Conservation (phyloP, 371 early-diverging fungal genomes). For the Haplosporangium sp. region DNA sequence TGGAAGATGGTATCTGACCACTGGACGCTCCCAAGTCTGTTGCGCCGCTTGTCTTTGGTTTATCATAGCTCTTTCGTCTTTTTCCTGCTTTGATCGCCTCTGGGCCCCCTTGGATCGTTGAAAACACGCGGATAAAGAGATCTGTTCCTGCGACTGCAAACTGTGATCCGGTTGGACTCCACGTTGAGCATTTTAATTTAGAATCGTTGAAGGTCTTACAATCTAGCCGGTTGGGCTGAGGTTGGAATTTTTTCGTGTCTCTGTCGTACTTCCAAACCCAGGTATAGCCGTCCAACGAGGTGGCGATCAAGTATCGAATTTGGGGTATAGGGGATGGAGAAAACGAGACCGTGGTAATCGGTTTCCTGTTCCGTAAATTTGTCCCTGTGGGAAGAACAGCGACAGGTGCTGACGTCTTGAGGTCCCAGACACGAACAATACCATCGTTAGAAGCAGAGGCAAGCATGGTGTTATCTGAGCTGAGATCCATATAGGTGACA, state of each 20-base stretch:
- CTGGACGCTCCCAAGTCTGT: background rate
- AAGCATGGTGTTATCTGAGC: slow-evolving; percentile 84
- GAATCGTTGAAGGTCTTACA: slow-evolving; percentile 64
- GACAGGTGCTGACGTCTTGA: slow-evolving; percentile 79
- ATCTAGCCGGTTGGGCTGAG: slow-evolving; percentile 72
- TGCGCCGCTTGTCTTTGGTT: slow-evolving; percentile 43
- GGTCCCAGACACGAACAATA: slow-evolving; percentile 84
- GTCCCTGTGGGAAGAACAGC: slow-evolving; percentile 61
- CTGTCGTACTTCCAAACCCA: slow-evolving; percentile 83
- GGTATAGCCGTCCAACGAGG: slow-evolving; percentile 79
- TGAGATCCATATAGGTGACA: slow-evolving; percentile 84
- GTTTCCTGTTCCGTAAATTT: slow-evolving; percentile 59
- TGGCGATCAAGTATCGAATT: slow-evolving; percentile 80
- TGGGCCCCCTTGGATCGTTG: slow-evolving; percentile 62
- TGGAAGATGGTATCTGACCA: slow-evolving; percentile 6
- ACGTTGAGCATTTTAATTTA: slow-evolving; percentile 74
- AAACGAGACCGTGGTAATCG: slow-evolving; percentile 80
- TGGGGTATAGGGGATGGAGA: slow-evolving; percentile 85
- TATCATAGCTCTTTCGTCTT: slow-evolving; percentile 52
- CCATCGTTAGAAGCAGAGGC: slow-evolving; percentile 87
- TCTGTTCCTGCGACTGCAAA: slow-evolving; percentile 87
- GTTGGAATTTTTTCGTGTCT: slow-evolving; percentile 63
- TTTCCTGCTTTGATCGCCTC: slow-evolving; percentile 42
- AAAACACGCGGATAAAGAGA: slow-evolving; percentile 81
- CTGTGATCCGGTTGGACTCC: slow-evolving; percentile 83